Base-by-base conservation (phyloP, 768 basidiomycete genomes). In the Mrakia frigida region DNA sequence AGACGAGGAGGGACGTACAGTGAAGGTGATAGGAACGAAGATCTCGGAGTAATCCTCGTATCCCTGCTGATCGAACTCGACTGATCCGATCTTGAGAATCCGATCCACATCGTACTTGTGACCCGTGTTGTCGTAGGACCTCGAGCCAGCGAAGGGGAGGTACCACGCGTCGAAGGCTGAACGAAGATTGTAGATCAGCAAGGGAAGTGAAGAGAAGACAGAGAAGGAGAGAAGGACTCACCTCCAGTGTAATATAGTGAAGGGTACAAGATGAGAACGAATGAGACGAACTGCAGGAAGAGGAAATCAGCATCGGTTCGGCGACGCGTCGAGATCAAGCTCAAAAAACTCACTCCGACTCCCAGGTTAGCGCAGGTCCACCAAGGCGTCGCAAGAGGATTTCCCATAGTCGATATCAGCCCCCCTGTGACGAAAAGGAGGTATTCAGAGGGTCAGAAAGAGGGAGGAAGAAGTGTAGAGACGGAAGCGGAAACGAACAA, bases 31-130 rank as follows among this genome's bases (percentile, higher is more conserved):
- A 3, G 77, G 67, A 13, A 77, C 50, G 39, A 69, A 73, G 37
- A 77, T 77, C 59, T 77, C 65, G 9, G 77, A 77, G 50, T 77
- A 77, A 25, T 74, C 59, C 18, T 60, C 31, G 35, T 77, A 77
- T 35, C 70, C 76, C n/a, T 56, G 56, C 56, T 56, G 25, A 28
- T 56, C 56, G 9, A 56, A 56, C 56, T 56, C 56, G 56, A 56
- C 56, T 1, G 56, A 56, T 1, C 56, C 56, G 23, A 56, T 56
- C 56, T 56, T 56, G 28, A 56, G 68, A 41, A 69, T 69, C 70
- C 70, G 23, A 43, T 50, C 39, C 14, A 41, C 31, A 43, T 50
- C 21, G 70, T 72, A 37, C 28, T n/a, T 68, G 9, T 69, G 50
- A 39, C 65, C 77, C 18, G 28, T 69, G 46, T 77, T 74, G 60